Percentiles rank a stretch among this genome's conserved stretches.
Evolutionary conservation across 345 rosid genomes (phyloP).

Genomic region (Mangifera indica): DNA sequence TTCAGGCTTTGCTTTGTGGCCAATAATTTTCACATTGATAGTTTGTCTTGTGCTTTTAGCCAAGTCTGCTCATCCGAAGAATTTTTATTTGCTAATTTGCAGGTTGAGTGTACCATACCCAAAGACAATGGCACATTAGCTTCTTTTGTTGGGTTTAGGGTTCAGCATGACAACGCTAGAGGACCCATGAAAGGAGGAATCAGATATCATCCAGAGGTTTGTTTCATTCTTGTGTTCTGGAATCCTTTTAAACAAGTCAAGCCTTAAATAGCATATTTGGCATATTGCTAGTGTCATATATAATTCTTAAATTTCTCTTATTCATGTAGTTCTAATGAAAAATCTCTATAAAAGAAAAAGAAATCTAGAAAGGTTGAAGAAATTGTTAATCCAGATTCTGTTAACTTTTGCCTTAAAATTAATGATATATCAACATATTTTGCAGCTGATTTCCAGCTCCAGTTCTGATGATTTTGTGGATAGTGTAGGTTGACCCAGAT

Average conservation of each 20-base stretch:
- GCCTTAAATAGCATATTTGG: not conserved
- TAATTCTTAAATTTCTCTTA: not conserved
- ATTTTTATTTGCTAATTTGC: conserved; percentile 19
- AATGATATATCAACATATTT: not conserved
- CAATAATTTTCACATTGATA: no score
- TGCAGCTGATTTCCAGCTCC: not conserved
- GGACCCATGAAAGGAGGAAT: conserved; percentile 99
- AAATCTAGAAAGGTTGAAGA: not conserved
- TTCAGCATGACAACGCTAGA: conserved; percentile 97
- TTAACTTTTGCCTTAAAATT: not conserved
- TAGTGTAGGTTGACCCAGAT: conserved; percentile 81
- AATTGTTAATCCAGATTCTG: not conserved
- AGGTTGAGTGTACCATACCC: conserved; percentile 96
- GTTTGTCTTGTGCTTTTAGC: not conserved
- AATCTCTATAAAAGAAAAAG: not conserved
- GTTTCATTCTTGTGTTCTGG: conserved; percentile 2
- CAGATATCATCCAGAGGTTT: conserved; percentile 96
- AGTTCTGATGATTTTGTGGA: conserved; percentile 16
- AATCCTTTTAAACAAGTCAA: not conserved
- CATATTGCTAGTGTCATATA: not conserved
- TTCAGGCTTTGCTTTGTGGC: conserved; percentile 4
- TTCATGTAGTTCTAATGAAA: not conserved
- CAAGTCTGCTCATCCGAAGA: not conserved
- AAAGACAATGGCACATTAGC: conserved; percentile 89
- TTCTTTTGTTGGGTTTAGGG: conserved; percentile 85